Percentiles rank a stretch among this genome's conserved stretches.
Conservation (phyloP, 371 early-diverging fungal genomes). For the Synchytrium microbalum region DNA sequence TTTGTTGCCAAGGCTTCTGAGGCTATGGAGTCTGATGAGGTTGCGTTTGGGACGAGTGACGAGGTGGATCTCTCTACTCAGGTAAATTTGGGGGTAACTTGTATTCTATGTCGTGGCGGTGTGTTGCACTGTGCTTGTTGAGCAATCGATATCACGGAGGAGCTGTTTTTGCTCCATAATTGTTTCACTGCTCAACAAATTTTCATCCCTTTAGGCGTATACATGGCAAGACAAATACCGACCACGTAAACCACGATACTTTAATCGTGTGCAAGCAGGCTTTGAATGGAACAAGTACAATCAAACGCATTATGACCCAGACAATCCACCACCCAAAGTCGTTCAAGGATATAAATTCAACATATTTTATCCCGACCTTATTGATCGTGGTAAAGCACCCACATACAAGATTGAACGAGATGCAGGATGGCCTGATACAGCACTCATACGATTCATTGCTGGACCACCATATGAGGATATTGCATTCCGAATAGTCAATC, state of each 20-base stretch:
- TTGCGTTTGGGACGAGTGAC: slow-evolving; percentile 27
- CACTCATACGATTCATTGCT: slow-evolving; percentile 78
- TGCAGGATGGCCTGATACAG: slow-evolving; percentile 58
- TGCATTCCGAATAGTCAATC: slow-evolving; percentile 88
- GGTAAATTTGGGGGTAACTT: too few species aligned
- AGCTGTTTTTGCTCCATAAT: background rate
- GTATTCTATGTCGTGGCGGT: too few species aligned
- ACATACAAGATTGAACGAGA: slow-evolving; percentile 79
- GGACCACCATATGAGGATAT: slow-evolving; percentile 95
- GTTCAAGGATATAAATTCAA: slow-evolving; percentile 95
- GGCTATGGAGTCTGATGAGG: slow-evolving; percentile 58
- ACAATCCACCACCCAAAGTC: slow-evolving; percentile 95
- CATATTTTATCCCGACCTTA: slow-evolving; percentile 94
- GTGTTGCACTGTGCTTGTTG: too few species aligned
- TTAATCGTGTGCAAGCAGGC: slow-evolving; percentile 91
- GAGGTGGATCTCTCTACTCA: slow-evolving; percentile 8
- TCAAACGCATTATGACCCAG: slow-evolving; percentile 90
- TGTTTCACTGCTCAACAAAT: too few species aligned
- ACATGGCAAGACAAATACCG: slow-evolving; percentile 74
- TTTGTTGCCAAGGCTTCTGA: slow-evolving; percentile 41
- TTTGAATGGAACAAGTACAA: slow-evolving; percentile 99
- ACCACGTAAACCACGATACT: slow-evolving; percentile 88
- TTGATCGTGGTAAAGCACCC: slow-evolving; percentile 78
- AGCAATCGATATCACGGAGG: too few species aligned
- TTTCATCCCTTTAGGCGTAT: slow-evolving; percentile 18